Percentiles rank a stretch among this genome's conserved stretches.
These are phyloP conservation scores for Termitomyces bulborhizus DNA, from an alignment of 768 basidiomycete genomes.

Conservation along the genomic window DNA sequence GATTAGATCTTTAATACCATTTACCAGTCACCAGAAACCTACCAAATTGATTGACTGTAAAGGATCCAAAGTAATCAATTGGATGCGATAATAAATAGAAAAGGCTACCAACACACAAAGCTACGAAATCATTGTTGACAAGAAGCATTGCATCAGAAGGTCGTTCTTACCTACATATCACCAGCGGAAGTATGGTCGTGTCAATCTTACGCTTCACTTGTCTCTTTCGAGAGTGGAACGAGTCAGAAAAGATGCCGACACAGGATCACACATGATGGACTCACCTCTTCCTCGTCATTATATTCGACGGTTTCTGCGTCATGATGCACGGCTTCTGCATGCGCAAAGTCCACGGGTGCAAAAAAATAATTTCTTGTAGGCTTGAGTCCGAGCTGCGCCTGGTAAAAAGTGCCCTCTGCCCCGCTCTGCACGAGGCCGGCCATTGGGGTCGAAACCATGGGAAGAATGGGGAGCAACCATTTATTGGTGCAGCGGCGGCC, in stretches of 20 bases:
- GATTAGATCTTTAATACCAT: not conserved
- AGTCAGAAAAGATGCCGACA: not conserved
- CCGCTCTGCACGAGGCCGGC: conserved; percentile 12
- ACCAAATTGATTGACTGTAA: conserved; percentile 43
- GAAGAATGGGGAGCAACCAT: not conserved
- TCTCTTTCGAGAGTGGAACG: conserved; percentile 19
- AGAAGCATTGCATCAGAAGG: not conserved
- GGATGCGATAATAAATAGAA: not conserved
- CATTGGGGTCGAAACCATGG: not conserved
- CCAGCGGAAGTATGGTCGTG: conserved; percentile 40
- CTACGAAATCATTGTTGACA: conserved; percentile 16
- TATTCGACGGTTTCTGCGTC: conserved; percentile 46
- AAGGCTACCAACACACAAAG: conserved; percentile 37
- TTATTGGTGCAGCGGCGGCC: not conserved
- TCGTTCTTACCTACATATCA: conserved; percentile 39
- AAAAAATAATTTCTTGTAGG: conserved; percentile 42
- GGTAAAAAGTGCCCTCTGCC: conserved; percentile 34
- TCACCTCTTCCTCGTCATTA: conserved; percentile 41
- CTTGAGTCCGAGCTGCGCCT: conserved; percentile 31
- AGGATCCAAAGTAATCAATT: conserved; percentile 12
- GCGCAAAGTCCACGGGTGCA: conserved; percentile 34
- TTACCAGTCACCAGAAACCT: conserved; percentile 4
- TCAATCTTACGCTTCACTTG: conserved; percentile 46
- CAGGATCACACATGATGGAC: not conserved
- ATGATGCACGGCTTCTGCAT: conserved; percentile 43